Base-by-base conservation (phyloP, 2,329 filamentous ascomycete genomes). In the Aspergillus phoenicis region DNA sequence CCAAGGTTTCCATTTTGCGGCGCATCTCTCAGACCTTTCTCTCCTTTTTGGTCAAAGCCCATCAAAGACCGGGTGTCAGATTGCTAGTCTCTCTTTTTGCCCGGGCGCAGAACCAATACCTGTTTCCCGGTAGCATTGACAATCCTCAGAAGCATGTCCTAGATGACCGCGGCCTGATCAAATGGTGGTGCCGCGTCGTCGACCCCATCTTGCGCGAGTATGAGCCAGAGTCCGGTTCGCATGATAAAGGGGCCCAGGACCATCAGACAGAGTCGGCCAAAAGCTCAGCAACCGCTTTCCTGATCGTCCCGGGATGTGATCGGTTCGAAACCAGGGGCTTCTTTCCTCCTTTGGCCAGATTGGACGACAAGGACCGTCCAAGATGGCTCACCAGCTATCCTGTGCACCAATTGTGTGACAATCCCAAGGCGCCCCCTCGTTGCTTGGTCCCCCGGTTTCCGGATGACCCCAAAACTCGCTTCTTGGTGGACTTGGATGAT, bases 401-500 rank as follows among this genome's bases (percentile, higher is more conserved):
- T 11, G 84, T 91, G 0, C 85, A 90, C 53, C 88, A 93, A 1
- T 84, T 98, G 24, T 87, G 89, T 60, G 88, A 89, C 68, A 79
- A 84, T 11, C 82, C 84, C 7, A 83, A 87, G 54, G 87, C 92
- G 3, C 91, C 93, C 5, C 90, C 91, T 0, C 85, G 93, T 62
- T 96, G 91, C 72, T 81, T 98, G 7, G 89, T 99, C 5, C 95
- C 95, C 1, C 89, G 89, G 22, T 97, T 96, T 64, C 95, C 95
- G 0, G 95, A 99, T 73, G 95, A 99, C 65, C 95, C 95, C 0
- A 99, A 99, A 74, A 88, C 93, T 1, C 86, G 95, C 5, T 98
- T 93, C 71, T 83, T 96, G 49, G 85, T 91, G 62, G 94, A 98
- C 72, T 80, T 99, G 4, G 94, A 99, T 70, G 91, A 94, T 33